Evolutionary conservation across 2,329 filamentous ascomycete genomes (phyloP).

Genomic region (Penicillium hesseltinei): DNA sequence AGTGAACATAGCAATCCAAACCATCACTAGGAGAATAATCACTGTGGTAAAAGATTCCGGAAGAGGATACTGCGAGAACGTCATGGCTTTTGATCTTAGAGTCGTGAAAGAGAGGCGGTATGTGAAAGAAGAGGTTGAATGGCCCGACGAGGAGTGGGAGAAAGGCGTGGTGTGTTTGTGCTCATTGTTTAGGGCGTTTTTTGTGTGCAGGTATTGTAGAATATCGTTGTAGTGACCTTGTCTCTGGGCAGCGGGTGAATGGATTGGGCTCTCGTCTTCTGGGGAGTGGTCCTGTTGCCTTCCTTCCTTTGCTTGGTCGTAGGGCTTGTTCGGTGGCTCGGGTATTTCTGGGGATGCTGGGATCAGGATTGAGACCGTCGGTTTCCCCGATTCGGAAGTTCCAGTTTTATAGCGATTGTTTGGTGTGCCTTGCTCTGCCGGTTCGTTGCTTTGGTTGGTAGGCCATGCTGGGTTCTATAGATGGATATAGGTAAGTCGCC

Average conservation of each 20-base stretch:
- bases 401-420: constrained; percentile 5
- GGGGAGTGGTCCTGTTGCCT: neutral
- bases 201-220: neutral
- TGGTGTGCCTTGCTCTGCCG: neutral
- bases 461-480: constrained; percentile 3
- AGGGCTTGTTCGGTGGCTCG: neutral
- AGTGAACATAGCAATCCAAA: constrained; percentile 24
- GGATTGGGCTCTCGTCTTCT: neutral
- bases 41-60: constrained; percentile 16
- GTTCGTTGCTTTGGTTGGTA: neutral
- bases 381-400: neutral
- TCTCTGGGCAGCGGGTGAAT: neutral
- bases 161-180: neutral
- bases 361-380: constrained; percentile 14
- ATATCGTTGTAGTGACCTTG: constrained; percentile 3
- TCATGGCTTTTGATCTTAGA: constrained; percentile 4
- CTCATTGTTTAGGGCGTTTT: neutral
- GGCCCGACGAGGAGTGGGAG: neutral
- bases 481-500: neutral
- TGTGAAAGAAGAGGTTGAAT: constrained; percentile 12
- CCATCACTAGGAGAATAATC: constrained; percentile 19
- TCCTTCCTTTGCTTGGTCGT: neutral
- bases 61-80: constrained; percentile 5
- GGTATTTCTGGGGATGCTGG: constrained; percentile 6
- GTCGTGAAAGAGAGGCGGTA: constrained; percentile 15